phyloP scores from a whole-genome alignment of 2,329 filamentous ascomycete genomes.

The Fusarium equiseti region DNA sequence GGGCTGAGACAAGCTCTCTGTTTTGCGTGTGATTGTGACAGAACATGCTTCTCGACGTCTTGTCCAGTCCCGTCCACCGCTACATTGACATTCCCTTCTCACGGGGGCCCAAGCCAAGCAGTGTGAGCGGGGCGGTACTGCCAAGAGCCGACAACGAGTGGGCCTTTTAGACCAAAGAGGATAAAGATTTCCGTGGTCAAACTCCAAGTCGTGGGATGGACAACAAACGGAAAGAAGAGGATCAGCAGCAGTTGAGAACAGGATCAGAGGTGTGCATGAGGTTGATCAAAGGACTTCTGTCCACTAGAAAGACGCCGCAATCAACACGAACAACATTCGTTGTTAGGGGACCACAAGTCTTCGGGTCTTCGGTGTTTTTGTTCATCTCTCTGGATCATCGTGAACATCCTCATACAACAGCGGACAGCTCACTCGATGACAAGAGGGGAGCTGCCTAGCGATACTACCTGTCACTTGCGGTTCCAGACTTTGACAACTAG shows the following conservation, averaged over 20 bases:
- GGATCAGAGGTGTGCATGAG: slow-evolving; percentile 35
- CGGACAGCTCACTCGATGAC: slow-evolving; percentile 2
- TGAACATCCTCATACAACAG: slow-evolving; percentile 32
- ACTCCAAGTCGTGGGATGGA: slow-evolving; percentile 33
- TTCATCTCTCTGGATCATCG: slow-evolving; percentile 32
- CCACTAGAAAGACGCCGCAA: slow-evolving; percentile 15
- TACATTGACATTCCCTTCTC: slow-evolving; percentile 45
- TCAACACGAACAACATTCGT: slow-evolving; percentile 13
- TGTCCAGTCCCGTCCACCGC: slow-evolving; percentile 40
- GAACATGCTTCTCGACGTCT: slow-evolving; percentile 2
- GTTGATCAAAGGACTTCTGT: slow-evolving; percentile 34
- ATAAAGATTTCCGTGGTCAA: slow-evolving; percentile 41
- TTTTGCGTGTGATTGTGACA: slow-evolving; percentile 19
- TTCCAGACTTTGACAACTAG: slow-evolving; percentile 20
- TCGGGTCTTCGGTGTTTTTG: slow-evolving; percentile 25
- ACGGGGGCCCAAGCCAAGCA: slow-evolving; percentile 27
- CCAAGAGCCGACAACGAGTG: slow-evolving; percentile 36
- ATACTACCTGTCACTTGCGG: slow-evolving; percentile 26
- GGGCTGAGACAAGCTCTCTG: slow-evolving; percentile 17
- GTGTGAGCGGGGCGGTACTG: slow-evolving; percentile 41
- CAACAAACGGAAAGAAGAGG: slow-evolving; percentile 25
- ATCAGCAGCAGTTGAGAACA: slow-evolving; percentile 39
- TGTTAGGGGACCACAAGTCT: slow-evolving; percentile 27
- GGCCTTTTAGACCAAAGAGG: slow-evolving; percentile 22
- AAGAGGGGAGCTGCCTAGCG: slow-evolving; percentile 15